Base-by-base conservation (phyloP, 1,284 basidiomycete genomes). In the Malassezia yamatoensis region DNA sequence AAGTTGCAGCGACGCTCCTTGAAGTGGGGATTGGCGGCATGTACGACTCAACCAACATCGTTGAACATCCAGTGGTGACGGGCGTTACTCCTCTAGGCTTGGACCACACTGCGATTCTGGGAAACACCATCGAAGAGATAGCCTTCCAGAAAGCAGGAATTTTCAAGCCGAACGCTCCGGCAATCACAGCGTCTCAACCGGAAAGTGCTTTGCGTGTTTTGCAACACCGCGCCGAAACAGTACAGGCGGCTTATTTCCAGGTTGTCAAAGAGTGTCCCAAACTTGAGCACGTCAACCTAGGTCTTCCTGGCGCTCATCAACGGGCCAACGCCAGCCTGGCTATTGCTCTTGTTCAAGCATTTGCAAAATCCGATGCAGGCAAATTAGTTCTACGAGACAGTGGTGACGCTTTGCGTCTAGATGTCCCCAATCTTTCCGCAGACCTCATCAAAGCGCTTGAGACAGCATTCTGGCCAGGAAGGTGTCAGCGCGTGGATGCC, bases 121-220 rank as follows among this genome's bases (percentile, higher is more conserved):
- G 94, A 2, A 86, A 86, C 70, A 96, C 91, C 0, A 77, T 98
- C 10, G 78, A 81, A 53, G 87, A 93, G 68, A 98, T 99, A 63
- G 90, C 91, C 1, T 83, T 82, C 79, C 94, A 98, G 72, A 99
- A 99, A 75, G 89, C 86, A 24, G 94, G 94, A 1, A 98, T 99
- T 53, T 98, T 87, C 78, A 99, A 99, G 80, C 77, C 83, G 72
- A 85, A 82, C 21, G 87, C 87, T 0, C 87, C 88, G 1, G 94
- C 94, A 2, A 78, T 93, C 47, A 85, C 85, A 2, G 75, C 81
- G 42, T 90, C 96, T 46, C 93, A 96, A 72, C 83, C 84, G 3
- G 74, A 77, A 15, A 83, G 85, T 57, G 87, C 83, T 0, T 77
- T 86, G 66, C 77, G 80, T 32, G 83, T 88, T 13, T 78, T 98